Conservation (phyloP, 179 eudicot genomes). For the Camellia oleifera region DNA sequence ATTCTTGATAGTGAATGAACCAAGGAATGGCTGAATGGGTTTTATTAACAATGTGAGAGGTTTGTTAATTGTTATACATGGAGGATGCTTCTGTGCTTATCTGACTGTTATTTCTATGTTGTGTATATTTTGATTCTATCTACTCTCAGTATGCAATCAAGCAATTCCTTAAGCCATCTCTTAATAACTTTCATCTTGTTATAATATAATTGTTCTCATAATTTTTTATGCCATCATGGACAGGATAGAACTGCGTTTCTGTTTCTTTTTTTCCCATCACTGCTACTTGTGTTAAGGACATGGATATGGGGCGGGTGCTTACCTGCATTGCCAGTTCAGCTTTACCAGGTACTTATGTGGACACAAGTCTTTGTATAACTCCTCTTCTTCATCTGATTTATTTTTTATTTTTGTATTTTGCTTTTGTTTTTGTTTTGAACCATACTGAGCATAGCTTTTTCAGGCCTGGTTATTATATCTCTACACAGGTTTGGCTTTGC, state of each 20-base stretch:
- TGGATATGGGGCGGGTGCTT: conserved; percentile 50
- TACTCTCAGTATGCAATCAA: neutral
- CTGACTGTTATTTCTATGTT: neutral
- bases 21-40: neutral
- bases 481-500: conserved; percentile 53
- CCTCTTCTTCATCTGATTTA: neutral
- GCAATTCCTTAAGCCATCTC: neutral
- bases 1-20: neutral
- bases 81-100: neutral
- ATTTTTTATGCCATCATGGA: conserved; percentile 8
- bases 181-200: neutral
- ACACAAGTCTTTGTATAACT: neutral
- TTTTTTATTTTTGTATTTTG: neutral
- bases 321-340: conserved; percentile 59
- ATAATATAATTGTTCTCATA: neutral
- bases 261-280: conserved; percentile 48
- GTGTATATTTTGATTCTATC: neutral
- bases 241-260: conserved; percentile 59
- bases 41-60: neutral
- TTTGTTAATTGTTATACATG: neutral
- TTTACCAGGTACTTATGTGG: conserved; percentile 42
- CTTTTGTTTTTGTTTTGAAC: neutral
- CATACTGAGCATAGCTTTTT: conserved; percentile 18
- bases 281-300: conserved; percentile 44
- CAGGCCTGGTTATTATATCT: conserved; percentile 63